Evolutionary conservation across 1,284 basidiomycete genomes (phyloP).

Genomic region (Malassezia sp.): DNA sequence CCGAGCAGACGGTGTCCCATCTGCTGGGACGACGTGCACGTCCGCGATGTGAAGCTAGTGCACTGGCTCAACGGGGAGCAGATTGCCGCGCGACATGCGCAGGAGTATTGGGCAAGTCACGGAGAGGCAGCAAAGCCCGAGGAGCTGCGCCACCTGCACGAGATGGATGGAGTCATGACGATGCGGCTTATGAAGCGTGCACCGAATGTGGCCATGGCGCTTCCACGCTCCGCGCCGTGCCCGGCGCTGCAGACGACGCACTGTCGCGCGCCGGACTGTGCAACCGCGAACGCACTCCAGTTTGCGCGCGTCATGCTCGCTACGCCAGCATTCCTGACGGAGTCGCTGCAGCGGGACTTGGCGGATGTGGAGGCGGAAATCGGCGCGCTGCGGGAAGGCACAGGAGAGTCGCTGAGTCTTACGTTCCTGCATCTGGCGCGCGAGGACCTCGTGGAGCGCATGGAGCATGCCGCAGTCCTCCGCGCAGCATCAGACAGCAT

Average conservation of each 20-base stretch:
- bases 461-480: constrained; percentile 12
- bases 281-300: no score
- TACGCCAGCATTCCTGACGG: constrained; percentile 62
- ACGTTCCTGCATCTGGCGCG: constrained; percentile 67
- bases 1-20: constrained; percentile 61
- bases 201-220: constrained; percentile 84
- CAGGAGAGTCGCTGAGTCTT: constrained; percentile 64
- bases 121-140: constrained; percentile 11
- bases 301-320: constrained; percentile 95
- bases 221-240: constrained; percentile 84
- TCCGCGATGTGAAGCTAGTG: constrained; percentile 82
- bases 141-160: no score
- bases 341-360: constrained; percentile 63
- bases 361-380: constrained; percentile 60
- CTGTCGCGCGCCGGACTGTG: constrained; percentile 63
- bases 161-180: constrained; percentile 54
- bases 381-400: constrained; percentile 46
- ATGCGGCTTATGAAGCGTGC: constrained; percentile 84
- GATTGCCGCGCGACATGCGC: constrained; percentile 20
- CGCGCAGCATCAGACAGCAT: not conserved
- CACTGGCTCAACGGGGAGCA: constrained; percentile 50
- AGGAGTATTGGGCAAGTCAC: constrained; percentile 16
- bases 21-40: constrained; percentile 84
- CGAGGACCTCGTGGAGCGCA: constrained; percentile 34
- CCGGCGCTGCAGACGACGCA: constrained; percentile 49